Base-by-base conservation (phyloP, 441 rosid species). In the Corymbia calophylla region DNA sequence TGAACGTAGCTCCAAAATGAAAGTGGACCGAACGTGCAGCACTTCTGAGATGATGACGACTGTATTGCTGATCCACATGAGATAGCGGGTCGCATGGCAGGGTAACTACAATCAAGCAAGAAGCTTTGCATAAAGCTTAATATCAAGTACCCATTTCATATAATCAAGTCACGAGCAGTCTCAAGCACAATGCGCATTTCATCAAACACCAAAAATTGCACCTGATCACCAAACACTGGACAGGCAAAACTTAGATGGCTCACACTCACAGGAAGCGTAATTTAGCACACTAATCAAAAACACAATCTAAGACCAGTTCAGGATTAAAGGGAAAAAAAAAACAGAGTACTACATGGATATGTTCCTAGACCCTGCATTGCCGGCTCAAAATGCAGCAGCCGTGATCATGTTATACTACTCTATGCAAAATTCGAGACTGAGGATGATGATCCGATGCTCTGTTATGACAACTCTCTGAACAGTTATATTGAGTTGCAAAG, bases 21-120 rank as follows among this genome's bases (percentile, higher is more conserved):
- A 23, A 56, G 23, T 56, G 1, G 23, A 56, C 62, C 62, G 8
- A 56, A 56, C 9, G 62, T 0, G 13, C 62, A 56, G 29, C 29
- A 56, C 62, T 56, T 56, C 62, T 4, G 62, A 27, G 29, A 23
- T 23, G 62, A 56, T 56, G 62, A 23, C 29, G 10, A 56, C 62
- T 9, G 10, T 8, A 56, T 0, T 0, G 10, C 62, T 0, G 0
- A 56, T 23, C 29, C 29, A 8, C 62, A 56, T 9, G 0, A 56
- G 25, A 56, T 8, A 5, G 4, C 29, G 25, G 62, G 62, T 1
- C 62, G 2, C 62, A 56, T 56, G 0, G 29, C 62, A 56, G 62
- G 62, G 62, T 23, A 56, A 23, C 62, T 0, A 56, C 62, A 56
- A 56, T 56, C 29, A 56, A 56, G 13, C 29, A 23, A 56, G 25